Percentiles rank a stretch among this genome's conserved stretches.
Conservation (phyloP, 202 grass and related monocot genomes). For the Zoysia matrella region DNA sequence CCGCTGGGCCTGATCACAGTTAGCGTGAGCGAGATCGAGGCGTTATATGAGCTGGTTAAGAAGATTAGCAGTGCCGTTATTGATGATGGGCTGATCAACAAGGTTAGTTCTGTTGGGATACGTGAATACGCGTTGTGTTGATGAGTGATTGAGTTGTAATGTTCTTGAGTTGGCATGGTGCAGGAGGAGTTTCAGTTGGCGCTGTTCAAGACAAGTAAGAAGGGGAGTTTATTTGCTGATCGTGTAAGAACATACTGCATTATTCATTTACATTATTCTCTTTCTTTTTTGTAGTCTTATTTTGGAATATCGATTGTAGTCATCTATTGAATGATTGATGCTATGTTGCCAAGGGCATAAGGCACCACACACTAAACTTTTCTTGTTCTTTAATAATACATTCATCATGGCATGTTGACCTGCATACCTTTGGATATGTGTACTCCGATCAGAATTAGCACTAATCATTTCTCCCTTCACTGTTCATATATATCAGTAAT, state of each 20-base stretch:
- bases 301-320: background rate
- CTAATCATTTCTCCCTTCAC: background rate
- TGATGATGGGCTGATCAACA: conserved; percentile 79
- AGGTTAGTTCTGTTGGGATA: conserved; percentile 38
- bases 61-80: conserved; percentile 83
- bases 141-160: conserved; percentile 17
- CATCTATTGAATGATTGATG: conserved; percentile 3
- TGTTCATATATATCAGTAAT: conserved; percentile 8
- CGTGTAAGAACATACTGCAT: conserved; percentile 53
- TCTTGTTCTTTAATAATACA: background rate
- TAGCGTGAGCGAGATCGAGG: conserved; percentile 78
- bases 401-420: background rate
- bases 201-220: conserved; percentile 93
- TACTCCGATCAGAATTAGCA: background rate
- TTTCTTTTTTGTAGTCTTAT: background rate
- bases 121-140: background rate
- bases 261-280: background rate
- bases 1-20: conserved; percentile 41
- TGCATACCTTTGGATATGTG: background rate
- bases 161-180: conserved; percentile 26
- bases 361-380: background rate
- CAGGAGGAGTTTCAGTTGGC: conserved; percentile 98
- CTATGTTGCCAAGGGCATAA: conserved; percentile 10
- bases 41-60: conserved; percentile 80
- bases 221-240: conserved; percentile 91